These are phyloP conservation scores for Citrus reticulata DNA, from an alignment of 345 rosid species.

Conservation along the genomic window DNA sequence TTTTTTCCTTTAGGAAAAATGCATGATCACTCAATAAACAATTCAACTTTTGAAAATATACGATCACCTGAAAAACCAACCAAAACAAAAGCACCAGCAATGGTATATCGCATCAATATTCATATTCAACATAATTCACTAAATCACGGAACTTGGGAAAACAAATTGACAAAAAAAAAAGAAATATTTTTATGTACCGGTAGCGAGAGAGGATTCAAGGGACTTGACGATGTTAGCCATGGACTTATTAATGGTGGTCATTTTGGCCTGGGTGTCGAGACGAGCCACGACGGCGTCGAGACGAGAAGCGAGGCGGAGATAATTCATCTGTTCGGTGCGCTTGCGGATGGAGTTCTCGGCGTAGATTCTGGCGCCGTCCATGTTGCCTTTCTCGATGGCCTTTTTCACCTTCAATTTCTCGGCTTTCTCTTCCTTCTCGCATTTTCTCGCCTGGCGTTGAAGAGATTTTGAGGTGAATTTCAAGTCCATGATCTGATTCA, in stretches of 20 bases:
- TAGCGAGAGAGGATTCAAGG: slow-evolving; percentile 79
- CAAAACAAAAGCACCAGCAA: neutral
- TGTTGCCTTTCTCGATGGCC: slow-evolving; percentile 97
- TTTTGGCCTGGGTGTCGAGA: slow-evolving; percentile 94
- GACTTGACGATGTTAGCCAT: slow-evolving; percentile 90
- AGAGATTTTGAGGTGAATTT: slow-evolving; percentile 90
- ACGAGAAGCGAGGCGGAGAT: slow-evolving; percentile 84
- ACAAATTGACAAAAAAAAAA: neutral
- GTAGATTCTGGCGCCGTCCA: slow-evolving; percentile 99
- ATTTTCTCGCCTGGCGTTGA: slow-evolving; percentile 84
- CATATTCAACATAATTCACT: neutral
- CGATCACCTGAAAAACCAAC: neutral
- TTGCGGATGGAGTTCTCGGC: slow-evolving; percentile 96
- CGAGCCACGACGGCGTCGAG: slow-evolving; percentile 96
- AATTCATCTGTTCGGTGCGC: slow-evolving; percentile 98
- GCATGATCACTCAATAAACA: neutral
- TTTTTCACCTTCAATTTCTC: slow-evolving; percentile 95
- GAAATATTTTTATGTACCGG: slow-evolving; percentile 45
- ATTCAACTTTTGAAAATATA: neutral
- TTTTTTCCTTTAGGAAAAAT: no score
- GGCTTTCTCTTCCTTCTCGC: slow-evolving; percentile 99
- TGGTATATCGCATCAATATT: no score
- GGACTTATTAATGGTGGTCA: slow-evolving; percentile 85
- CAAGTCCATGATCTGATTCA: slow-evolving; percentile 96
- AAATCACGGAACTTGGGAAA: neutral